A percentile compares a stretch with the other conserved stretches of the same genome.
These are phyloP conservation scores for Camelina hispida DNA, from an alignment of 345 rosid species.

Conservation along the genomic window DNA sequence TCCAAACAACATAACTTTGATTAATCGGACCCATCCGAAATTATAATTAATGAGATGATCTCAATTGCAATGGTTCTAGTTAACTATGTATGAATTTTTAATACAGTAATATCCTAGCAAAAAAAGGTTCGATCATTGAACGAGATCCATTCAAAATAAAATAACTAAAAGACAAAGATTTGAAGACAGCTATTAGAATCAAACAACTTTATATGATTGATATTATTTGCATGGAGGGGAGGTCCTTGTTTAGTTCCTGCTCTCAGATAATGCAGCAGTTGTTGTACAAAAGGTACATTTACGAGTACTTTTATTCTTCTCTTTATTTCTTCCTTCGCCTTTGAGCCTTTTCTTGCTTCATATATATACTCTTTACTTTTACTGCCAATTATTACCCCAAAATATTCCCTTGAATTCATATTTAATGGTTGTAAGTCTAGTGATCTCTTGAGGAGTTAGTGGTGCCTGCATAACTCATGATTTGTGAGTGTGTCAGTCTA, in stretches of 20 bases:
- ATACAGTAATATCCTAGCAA: background rate
- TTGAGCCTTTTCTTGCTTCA: constrained; percentile 32
- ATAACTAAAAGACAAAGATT: constrained; percentile 9
- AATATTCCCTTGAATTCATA: constrained; percentile 15
- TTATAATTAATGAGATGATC: background rate
- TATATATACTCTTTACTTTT: constrained; percentile 36
- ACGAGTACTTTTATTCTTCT: constrained; percentile 38
- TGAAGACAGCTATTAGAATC: constrained; percentile 39
- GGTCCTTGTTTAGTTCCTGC: constrained; percentile 20
- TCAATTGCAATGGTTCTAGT: background rate
- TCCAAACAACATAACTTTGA: background rate
- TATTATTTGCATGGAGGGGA: constrained; percentile 35
- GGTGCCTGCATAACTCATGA: constrained; percentile 32
- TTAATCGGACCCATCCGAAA: background rate
- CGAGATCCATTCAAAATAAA: constrained; percentile 1
- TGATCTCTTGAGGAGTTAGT: constrained; percentile 27
- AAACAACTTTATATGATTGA: constrained; percentile 41
- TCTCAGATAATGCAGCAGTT: constrained; percentile 16
- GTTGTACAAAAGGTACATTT: constrained; percentile 43
- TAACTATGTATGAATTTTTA: background rate
- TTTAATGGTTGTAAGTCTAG: constrained; percentile 9
- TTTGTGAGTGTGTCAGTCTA: constrained; percentile 36
- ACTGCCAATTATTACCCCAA: constrained; percentile 35
- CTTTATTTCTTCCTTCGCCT: constrained; percentile 29
- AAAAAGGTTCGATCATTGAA: background rate